Conservation (phyloP, 805 yeast genomes). For the Yamadazyma nakazawae region DNA sequence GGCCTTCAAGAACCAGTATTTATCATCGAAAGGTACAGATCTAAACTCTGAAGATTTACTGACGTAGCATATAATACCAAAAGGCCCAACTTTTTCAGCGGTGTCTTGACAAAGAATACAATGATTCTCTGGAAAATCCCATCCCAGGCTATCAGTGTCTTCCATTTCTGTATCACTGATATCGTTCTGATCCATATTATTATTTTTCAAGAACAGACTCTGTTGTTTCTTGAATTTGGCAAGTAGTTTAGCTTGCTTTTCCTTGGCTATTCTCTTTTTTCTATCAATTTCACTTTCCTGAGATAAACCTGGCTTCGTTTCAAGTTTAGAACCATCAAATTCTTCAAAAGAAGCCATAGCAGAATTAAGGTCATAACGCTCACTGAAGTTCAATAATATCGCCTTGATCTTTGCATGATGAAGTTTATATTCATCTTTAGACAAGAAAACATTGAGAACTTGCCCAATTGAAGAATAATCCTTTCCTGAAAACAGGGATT, state of each 20-base stretch:
- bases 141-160: constrained; percentile 32
- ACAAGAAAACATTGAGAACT: constrained; percentile 36
- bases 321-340: constrained; percentile 24
- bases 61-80: constrained; percentile 69
- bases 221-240: constrained; percentile 82
- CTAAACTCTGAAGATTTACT: constrained; percentile 59
- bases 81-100: constrained; percentile 58
- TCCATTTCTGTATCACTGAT: constrained; percentile 42
- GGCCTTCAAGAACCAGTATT: constrained; percentile 63
- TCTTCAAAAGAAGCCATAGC: constrained; percentile 16
- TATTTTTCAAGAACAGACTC: constrained; percentile 61
- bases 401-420: constrained; percentile 57
- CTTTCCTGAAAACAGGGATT: constrained; percentile 14
- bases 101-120: constrained; percentile 85
- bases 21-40: constrained; percentile 57
- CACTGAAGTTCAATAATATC: constrained; percentile 40
- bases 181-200: constrained; percentile 29
- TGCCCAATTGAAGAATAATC: constrained; percentile 30
- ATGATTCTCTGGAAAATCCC: constrained; percentile 71
- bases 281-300: constrained; percentile 44
- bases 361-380: constrained; percentile 21
- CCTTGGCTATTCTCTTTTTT: constrained; percentile 67
- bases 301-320: constrained; percentile 13
- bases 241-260: constrained; percentile 65
- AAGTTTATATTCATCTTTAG: constrained; percentile 35